Evolutionary conservation across 306 rosid genomes (phyloP), one percentile per base, ranked within the genome.

Genomic region (Arachis stenosperma): DNA sequence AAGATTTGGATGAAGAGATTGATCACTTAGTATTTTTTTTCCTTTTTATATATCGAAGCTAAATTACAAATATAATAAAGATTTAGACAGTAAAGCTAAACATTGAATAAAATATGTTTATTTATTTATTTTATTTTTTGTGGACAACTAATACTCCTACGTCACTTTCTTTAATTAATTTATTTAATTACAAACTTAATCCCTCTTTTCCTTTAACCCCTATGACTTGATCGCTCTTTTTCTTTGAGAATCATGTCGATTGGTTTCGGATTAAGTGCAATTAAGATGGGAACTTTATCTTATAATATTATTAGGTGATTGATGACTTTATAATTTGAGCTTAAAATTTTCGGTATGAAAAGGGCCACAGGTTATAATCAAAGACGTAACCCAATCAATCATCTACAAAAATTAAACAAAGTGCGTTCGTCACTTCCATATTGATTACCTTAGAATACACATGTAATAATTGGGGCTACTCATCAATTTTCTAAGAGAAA

Each of bases 341-440:
- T 81, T 22, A 48, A 77, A 53, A 59, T 59, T 80, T 76, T 68
- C 50, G 75, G 69, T 46, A 48, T 69, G 8, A 5, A 3, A 41
- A 88, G 83, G 84, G 13, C 84, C 81, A 70, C 75, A 69, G 59
- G 83, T 79, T 77, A 73, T 77, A 69, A 78, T 81, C 80, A 65
- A 61, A 76, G 84, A 84, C 81, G 86, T 70, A 81, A 83, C 85
- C 85, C 86, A 88, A 83, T 86, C 78, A 62, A 57, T 50, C 54
- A 65, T 73, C 36, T 64, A 69, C 63, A 22, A 22, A 22, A 22
- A 22, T 22, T 22, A 79, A 73, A 73, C 58, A 81, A 54, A 65
- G 57, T 43, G 73, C 76, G 58, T 55, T 69, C 73, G 72, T 86
- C 88, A 86, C 56, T 74, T 53, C 73, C 65, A 69, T 65, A 53